Evolutionary conservation across 768 basidiomycete genomes (phyloP).

Genomic region (Lactarius quietus): DNA sequence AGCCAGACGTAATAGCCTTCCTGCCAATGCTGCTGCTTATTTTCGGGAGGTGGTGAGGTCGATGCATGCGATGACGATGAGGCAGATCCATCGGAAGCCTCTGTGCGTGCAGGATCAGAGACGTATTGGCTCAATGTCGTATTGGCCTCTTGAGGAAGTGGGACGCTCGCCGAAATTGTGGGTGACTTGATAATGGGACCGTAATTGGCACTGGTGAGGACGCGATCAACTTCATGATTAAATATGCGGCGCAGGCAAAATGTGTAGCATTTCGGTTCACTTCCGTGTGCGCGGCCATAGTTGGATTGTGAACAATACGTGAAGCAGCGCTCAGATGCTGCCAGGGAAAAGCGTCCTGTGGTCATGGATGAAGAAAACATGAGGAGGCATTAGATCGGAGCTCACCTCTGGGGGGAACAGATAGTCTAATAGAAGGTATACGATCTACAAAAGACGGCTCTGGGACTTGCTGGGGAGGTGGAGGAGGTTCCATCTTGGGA

Average conservation of each 20-base stretch:
- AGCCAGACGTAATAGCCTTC: slow-evolving; percentile 77
- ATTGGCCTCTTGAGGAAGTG: slow-evolving; percentile 22
- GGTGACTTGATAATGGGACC: slow-evolving; percentile 19
- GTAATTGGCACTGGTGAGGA: slow-evolving; percentile 23
- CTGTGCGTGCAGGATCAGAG: slow-evolving; percentile 28
- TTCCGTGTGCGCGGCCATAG: slow-evolving; percentile 31
- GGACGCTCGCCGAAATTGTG: slow-evolving; percentile 16
- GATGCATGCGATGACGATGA: slow-evolving; percentile 3
- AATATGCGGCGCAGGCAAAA: slow-evolving; percentile 39
- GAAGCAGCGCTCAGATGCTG: slow-evolving; percentile 37
- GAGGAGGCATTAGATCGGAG: background rate
- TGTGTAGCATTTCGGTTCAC: slow-evolving; percentile 36
- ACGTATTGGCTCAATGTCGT: slow-evolving; percentile 30
- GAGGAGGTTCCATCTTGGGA: slow-evolving; percentile 14
- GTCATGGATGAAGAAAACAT: background rate
- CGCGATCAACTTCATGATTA: slow-evolving; percentile 35
- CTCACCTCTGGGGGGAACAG: slow-evolving; percentile 18
- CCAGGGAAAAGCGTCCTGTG: slow-evolving; percentile 31
- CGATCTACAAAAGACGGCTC: slow-evolving; percentile 19
- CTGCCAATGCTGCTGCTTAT: slow-evolving; percentile 58
- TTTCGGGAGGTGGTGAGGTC: slow-evolving; percentile 25
- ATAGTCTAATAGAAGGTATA: slow-evolving; percentile 23
- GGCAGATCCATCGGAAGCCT: slow-evolving; percentile 14
- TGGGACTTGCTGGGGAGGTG: slow-evolving; percentile 17
- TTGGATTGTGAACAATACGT: slow-evolving; percentile 37